Percentiles rank a stretch among this genome's conserved stretches.
Conservation (phyloP, 1,139 yeast genomes). For the Yamadazyma jaroonii region DNA sequence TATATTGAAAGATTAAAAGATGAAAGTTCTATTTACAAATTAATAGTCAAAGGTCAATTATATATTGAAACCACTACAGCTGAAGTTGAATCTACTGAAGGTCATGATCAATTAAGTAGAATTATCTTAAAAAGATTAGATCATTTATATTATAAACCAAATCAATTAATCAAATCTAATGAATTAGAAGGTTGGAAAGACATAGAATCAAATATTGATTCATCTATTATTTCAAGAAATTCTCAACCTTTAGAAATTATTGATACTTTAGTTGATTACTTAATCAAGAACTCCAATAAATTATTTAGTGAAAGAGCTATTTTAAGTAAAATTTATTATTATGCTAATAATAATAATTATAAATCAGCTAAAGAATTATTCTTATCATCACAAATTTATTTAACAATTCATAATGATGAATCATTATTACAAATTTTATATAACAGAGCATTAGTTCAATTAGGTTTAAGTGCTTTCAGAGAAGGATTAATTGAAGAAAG, state of each 20-base stretch:
- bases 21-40: slow-evolving; percentile 71
- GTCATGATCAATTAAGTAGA: slow-evolving; percentile 65
- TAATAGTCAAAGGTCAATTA: slow-evolving; percentile 81
- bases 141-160: slow-evolving; percentile 91
- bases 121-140: slow-evolving; percentile 83
- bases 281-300: slow-evolving; percentile 64
- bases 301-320: slow-evolving; percentile 80
- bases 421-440: slow-evolving; percentile 84
- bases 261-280: slow-evolving; percentile 60
- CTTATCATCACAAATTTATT: slow-evolving; percentile 79
- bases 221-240: slow-evolving; percentile 32
- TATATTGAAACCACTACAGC: slow-evolving; percentile 71
- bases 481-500: slow-evolving; percentile 82
- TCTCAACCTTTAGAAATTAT: slow-evolving; percentile 48
- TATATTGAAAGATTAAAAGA: slow-evolving; percentile 89
- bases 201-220: slow-evolving; percentile 17
- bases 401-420: slow-evolving; percentile 80
- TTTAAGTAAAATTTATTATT: slow-evolving; percentile 83
- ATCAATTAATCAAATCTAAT: slow-evolving; percentile 62
- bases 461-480: slow-evolving; percentile 95
- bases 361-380: slow-evolving; percentile 84
- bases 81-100: slow-evolving; percentile 34
- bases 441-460: slow-evolving; percentile 93
- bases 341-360: slow-evolving; percentile 84
- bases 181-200: slow-evolving; percentile 73